Evolutionary conservation across 1,284 basidiomycete genomes (phyloP), one percentile per base, ranked within the genome.

Genomic region (Ustilago vetiveriae): DNA sequence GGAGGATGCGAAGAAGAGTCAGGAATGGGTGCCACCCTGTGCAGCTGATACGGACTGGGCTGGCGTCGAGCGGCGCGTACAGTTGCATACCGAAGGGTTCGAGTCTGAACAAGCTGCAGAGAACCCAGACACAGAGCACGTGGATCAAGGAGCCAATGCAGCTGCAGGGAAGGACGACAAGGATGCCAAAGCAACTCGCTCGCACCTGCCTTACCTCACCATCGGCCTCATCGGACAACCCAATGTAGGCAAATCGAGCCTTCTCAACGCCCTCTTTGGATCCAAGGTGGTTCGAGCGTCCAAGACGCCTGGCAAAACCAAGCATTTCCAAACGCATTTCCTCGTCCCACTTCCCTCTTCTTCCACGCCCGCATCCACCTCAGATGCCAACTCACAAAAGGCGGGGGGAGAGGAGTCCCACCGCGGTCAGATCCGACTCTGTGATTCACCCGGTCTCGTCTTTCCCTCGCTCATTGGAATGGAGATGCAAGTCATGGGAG

Each of bases 271-370:
- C 0, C 83, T 97, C 4, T 90, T 97, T 68, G 92, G 92, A 13
- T 84, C 85, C n/a, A 87, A 86, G 46, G 90, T 88, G 78, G 93
- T 95, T 1, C 86, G 89, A 65, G 92, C 93, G 4, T 93, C 91
- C 4, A 88, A 89, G 65, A 95, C 92, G 0, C 93, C 94, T 1
- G 94, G 94, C 56, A 96, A 96, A 86, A 95, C 92, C 3, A 95
- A 94, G 82, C 92, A 94, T 79, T 94, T 92, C 80, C 92, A 95
- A 82, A 94, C 93, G 0, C 68, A 86, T 92, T 43, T 94, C 90
- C 81, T 94, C 90, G 90, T 91, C 89, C 37, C 83, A 85, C 1
- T 88, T 91, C 62, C 86, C 23, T 26, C 36, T 14, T 38, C 57
- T 5, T 94, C 27, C 90, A 91, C 23, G 91, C 92, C 81, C 92